Base-by-base conservation (phyloP, 352 stramenopile genomes). In the Phytophthora capsici region DNA sequence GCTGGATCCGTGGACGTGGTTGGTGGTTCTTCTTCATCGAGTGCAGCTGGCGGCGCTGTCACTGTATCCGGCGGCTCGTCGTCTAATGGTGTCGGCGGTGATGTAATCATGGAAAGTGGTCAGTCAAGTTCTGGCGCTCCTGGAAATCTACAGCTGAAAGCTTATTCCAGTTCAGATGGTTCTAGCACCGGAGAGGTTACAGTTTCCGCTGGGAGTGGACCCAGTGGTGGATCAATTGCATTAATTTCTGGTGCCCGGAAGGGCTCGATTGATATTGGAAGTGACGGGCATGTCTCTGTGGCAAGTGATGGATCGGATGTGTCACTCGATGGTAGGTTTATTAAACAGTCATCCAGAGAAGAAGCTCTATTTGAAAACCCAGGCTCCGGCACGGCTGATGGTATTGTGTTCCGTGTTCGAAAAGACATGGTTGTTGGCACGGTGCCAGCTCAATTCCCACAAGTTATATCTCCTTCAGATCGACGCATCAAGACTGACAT, bases 401-500 rank as follows among this genome's bases (percentile, higher is more conserved):
- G 71, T 30, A 71, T 84, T 13, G 69, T 72, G 38, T 70, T 84
- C 17, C 72, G 75, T 3, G 68, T 79, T 28, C 62, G 75, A n/a
- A 50, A 64, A 20, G 73, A 81, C 41, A 73, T 81, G 69, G 59
- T 84, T 51, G 63, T 81, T 41, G 71, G 70, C n/a, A 79, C 82
- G 40, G 78, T 97, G 0, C 90, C 87, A 20, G 67, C 95, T 10
- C 89, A 97, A 69, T 91, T 97, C 17, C 94, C 89, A 12, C 71
- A 86, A 37, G 67, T 97, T 12, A 86, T 87, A 25, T 97, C 94
- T 63, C 90, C 92, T 20, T 98, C 93, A 1, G 94, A 98, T 77
- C 61, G 69, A n/a, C 70, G 94, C 36, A 98, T 98, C 62, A 98
- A 98, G 66, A 88, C 91, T 14, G 80, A 96, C 57, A 95, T 98